Conservation (phyloP, 345 rosid species). For the Pistacia integerrima region DNA sequence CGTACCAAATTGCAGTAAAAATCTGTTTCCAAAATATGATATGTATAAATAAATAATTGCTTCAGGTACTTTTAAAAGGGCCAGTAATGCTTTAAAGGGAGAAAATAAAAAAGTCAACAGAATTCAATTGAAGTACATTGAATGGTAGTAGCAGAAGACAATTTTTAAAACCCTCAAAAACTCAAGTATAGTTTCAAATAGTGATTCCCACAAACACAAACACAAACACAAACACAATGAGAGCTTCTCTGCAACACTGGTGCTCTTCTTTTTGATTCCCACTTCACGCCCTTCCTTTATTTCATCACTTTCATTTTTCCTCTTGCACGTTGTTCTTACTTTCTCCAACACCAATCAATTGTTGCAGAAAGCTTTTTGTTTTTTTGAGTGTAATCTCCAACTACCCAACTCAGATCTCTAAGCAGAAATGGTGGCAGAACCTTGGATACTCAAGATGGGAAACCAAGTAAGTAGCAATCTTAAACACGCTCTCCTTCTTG, state of each 20-base stretch:
- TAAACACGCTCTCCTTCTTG: conserved; percentile 77
- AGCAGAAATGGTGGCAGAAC: conserved; percentile 83
- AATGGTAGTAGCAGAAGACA: background rate
- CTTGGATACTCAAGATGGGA: conserved; percentile 95
- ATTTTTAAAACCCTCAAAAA: conserved; percentile 7
- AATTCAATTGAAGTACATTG: background rate
- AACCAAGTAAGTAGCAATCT: conserved; percentile 94
- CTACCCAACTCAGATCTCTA: conserved; percentile 10
- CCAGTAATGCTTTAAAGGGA: no score
- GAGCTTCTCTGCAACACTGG: background rate
- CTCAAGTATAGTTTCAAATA: conserved; percentile 6
- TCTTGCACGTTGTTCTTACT: conserved; percentile 7
- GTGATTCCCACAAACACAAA: background rate
- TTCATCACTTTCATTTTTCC: background rate
- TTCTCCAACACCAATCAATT: conserved; percentile 12
- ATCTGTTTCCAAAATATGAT: no score
- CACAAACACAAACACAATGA: conserved; percentile 14
- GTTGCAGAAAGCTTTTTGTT: background rate
- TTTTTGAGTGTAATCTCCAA: conserved; percentile 1
- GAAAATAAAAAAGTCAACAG: background rate
- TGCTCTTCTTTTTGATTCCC: background rate
- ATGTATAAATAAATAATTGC: no score
- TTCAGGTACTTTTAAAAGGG: no score
- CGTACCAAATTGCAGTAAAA: no score
- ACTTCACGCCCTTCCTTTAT: background rate